Evolutionary conservation across 352 stramenopile species (phyloP).

Genomic region (Globisporangium camurandrum): DNA sequence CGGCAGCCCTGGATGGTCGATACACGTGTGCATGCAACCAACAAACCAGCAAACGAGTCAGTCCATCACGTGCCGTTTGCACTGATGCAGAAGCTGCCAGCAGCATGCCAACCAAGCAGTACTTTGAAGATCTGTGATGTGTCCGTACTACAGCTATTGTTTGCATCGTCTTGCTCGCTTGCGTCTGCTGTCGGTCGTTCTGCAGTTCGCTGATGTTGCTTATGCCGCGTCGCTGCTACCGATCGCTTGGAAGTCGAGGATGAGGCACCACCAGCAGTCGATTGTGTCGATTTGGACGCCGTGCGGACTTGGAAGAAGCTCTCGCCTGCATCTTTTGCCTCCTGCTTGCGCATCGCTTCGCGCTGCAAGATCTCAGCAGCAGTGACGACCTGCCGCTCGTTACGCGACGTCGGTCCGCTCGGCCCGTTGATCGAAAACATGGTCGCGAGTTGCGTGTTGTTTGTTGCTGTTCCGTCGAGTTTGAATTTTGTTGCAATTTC

Average conservation of each 20-base stretch:
- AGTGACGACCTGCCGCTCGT: conserved; percentile 43
- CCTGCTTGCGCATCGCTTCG: conserved; percentile 16
- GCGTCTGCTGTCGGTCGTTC: not conserved
- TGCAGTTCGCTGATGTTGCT: not conserved
- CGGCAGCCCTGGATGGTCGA: conserved; percentile 41
- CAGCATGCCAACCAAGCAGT: not conserved
- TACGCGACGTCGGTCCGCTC: conserved; percentile 46
- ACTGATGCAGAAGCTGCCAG: no score
- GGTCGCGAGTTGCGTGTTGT: not conserved
- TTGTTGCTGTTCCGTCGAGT: no score
- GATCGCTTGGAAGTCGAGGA: not conserved
- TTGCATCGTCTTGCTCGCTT: not conserved
- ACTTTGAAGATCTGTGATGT: conserved; percentile 8
- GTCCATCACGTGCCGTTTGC: no score
- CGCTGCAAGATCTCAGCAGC: conserved; percentile 16
- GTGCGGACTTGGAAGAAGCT: no score
- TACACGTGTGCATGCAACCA: not conserved
- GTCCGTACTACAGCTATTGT: not conserved
- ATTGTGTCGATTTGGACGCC: no score
- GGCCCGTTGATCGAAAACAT: conserved; percentile 81
- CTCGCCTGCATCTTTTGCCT: conserved; percentile 25
- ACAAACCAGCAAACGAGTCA: not conserved
- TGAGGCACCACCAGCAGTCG: not conserved
- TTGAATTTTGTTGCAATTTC: no score
- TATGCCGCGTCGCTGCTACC: not conserved